A percentile compares a stretch with the other conserved stretches of the same genome.
phyloP scores from a whole-genome alignment of 2,329 filamentous ascomycete species.

The Proliferodiscus dingleyae region DNA sequence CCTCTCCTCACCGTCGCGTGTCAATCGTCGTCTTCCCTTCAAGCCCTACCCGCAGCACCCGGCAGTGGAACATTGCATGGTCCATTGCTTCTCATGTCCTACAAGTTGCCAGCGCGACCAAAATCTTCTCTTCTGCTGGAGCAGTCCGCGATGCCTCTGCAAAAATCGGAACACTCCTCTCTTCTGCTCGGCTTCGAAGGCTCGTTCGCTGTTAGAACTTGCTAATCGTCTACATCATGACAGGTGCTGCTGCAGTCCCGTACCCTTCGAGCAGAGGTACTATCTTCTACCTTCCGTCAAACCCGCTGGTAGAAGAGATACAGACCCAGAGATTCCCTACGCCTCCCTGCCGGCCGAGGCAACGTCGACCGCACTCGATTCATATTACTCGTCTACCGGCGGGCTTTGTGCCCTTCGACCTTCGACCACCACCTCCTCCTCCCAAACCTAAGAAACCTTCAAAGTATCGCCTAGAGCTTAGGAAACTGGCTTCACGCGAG shows the following conservation, averaged over 20 bases:
- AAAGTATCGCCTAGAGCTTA: slow-evolving; percentile 33
- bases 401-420: slow-evolving; percentile 37
- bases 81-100: slow-evolving; percentile 7
- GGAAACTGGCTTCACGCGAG: slow-evolving; percentile 43
- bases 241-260: slow-evolving; percentile 21
- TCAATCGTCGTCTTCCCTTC: neutral
- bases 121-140: neutral
- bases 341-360: slow-evolving; percentile 45
- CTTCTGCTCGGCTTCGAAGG: neutral
- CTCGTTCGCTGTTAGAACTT: neutral
- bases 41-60: slow-evolving; percentile 5
- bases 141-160: neutral
- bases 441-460: slow-evolving; percentile 29
- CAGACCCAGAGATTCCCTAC: slow-evolving; percentile 28
- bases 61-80: slow-evolving; percentile 7
- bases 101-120: neutral
- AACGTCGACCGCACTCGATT: slow-evolving; percentile 50
- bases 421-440: slow-evolving; percentile 25
- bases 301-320: slow-evolving; percentile 10
- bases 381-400: slow-evolving; percentile 47
- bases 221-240: slow-evolving; percentile 27
- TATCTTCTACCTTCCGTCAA: slow-evolving; percentile 25
- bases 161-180: neutral
- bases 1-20: slow-evolving; percentile 3
- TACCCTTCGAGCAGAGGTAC: slow-evolving; percentile 26